Base-by-base conservation (phyloP, 257 asterid genomes). In the Ajuga chamaepitys region DNA sequence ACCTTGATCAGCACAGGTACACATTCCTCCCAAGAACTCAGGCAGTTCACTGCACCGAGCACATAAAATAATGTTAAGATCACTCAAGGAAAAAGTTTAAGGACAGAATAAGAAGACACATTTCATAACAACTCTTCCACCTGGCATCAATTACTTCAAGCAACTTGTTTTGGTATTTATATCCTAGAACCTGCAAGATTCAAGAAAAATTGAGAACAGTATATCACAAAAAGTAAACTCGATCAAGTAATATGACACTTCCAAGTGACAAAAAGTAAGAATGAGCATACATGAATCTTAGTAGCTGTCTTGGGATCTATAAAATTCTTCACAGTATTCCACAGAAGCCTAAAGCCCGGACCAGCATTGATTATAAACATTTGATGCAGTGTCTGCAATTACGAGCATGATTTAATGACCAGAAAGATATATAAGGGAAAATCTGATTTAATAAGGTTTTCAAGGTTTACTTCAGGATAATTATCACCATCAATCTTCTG, bases 21-120 rank as follows among this genome's bases (percentile, higher is more conserved):
- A 94, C 13, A 91, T 83, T 11, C 99, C 99, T 5, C 99, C 99
- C 86, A 94, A 80, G 85, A 88, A 94, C 67, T 91, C 96, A 0
- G 96, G 96, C 70, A 88, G 70, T 76, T 86, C 86, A 65, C 95
- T 88, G 84, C 65, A 38, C n/a, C 75, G 60, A 1, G 38, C 64
- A 56, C 34, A 64, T 12, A 48, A 26, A 48, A 75, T 14, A 22
- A 70, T 44, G 26, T 9, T 67, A 37, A 41, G 45, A 25, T 48
- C 41, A 70, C 40, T 24, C 65, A 21, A 63, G 45, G 21, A 5
- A 37, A 9, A 62, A 44, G 10, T 12, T 46, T 25, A 32, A 53
- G 16, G 61, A 37, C 57, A 72, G 58, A 13, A 51, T 16, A 32
- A 16, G 58, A 62, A n/a, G 38, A 60, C 3, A 48, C 25, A 9